Evolutionary conservation across 1,284 basidiomycete genomes (phyloP).

Genomic region (Naganishia sp.): DNA sequence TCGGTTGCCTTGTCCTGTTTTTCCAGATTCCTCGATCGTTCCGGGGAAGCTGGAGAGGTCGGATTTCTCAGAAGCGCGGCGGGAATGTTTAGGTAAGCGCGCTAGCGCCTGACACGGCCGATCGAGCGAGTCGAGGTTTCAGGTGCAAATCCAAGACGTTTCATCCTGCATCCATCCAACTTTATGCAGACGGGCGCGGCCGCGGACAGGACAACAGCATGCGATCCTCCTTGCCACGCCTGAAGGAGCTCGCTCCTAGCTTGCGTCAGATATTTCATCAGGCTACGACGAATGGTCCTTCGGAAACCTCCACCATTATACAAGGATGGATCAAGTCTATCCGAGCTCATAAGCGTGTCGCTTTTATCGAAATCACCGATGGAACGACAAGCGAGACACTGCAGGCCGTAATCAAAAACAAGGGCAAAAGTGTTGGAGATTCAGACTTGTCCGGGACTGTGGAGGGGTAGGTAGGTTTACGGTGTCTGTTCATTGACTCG

Average conservation of each 20-base stretch:
- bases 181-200: not conserved
- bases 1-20: constrained; percentile 24
- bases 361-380: constrained; percentile 80
- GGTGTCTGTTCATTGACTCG: not conserved
- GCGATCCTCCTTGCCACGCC: constrained; percentile 4
- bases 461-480: constrained; percentile 55
- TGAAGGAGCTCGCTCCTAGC: not conserved
- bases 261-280: constrained; percentile 3
- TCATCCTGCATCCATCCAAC: not conserved
- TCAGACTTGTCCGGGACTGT: constrained; percentile 21
- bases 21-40: constrained; percentile 26
- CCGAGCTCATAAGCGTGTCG: constrained; percentile 78
- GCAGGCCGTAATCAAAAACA: constrained; percentile 72
- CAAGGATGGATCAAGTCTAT: constrained; percentile 82
- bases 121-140: too few species aligned
- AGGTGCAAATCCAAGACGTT: too few species aligned
- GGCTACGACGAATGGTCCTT: not conserved
- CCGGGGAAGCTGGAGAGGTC: not conserved
- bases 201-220: not conserved
- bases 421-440: constrained; percentile 37
- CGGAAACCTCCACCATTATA: constrained; percentile 37
- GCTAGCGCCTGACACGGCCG: not conserved
- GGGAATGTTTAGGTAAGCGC: constrained; percentile 18
- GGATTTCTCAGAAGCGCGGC: constrained; percentile 16
- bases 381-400: constrained; percentile 68